Conservation (phyloP, 371 early-diverging fungal genomes). For the Rhizopus stolonifer region DNA sequence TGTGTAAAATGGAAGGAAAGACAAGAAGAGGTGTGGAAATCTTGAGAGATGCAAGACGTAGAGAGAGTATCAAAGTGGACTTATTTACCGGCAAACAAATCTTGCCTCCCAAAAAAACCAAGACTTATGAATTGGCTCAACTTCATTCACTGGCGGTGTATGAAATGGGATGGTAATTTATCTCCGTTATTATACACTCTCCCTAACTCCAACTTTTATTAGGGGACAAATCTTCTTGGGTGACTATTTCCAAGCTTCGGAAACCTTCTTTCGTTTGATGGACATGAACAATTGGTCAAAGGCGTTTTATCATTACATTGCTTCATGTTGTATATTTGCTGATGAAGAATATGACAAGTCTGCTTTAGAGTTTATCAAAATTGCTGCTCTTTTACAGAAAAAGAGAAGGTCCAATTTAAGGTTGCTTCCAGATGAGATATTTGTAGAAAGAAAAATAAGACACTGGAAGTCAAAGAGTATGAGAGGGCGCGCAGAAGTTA, state of each 20-base stretch:
- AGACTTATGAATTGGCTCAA: conserved; percentile 34
- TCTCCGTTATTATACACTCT: background rate
- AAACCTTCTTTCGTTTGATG: conserved; percentile 48
- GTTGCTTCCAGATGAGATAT: conserved; percentile 45
- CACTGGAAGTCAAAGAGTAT: conserved; percentile 31
- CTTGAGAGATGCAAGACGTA: conserved; percentile 39
- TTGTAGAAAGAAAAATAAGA: conserved; percentile 45
- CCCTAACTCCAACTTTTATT: background rate
- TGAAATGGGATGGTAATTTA: conserved; percentile 53
- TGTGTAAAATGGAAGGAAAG: conserved; percentile 49
- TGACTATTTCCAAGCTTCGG: conserved; percentile 51
- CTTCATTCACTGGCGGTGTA: conserved; percentile 46
- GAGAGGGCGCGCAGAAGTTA: background rate
- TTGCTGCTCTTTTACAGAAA: conserved; percentile 35
- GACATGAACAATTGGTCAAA: conserved; percentile 55
- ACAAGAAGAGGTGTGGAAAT: conserved; percentile 43
- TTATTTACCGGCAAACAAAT: conserved; percentile 2
- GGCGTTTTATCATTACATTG: conserved; percentile 54
- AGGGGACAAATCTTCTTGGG: conserved; percentile 55
- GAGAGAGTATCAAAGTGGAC: conserved; percentile 14
- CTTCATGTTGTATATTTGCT: conserved; percentile 55
- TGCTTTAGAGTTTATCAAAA: conserved; percentile 44
- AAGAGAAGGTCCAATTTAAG: conserved; percentile 34
- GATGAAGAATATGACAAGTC: conserved; percentile 52
- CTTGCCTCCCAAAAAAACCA: conserved; percentile 7